These are phyloP conservation scores for Helotiales sp. DNA, from an alignment of 2,329 filamentous ascomycete species.

Conservation along the genomic window DNA sequence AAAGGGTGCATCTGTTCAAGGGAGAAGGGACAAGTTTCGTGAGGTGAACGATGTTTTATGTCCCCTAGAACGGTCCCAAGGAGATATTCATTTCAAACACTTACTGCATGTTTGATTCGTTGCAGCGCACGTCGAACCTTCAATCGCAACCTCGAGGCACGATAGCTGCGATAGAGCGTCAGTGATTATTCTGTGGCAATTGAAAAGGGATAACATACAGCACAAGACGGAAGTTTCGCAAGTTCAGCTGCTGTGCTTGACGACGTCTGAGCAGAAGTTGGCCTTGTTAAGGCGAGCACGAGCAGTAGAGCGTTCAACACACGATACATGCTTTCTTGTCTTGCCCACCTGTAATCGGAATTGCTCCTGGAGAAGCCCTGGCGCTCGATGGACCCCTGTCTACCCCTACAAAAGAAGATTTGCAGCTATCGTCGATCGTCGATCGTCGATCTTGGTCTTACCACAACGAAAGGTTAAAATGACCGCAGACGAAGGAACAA, in stretches of 20 bases:
- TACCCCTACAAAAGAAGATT: neutral
- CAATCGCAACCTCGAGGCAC: constrained; percentile 17
- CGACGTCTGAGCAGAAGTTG: neutral
- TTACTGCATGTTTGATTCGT: constrained; percentile 41
- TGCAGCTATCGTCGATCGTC: too few species aligned
- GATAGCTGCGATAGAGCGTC: constrained; percentile 7
- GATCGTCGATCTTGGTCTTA: too few species aligned
- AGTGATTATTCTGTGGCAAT: neutral
- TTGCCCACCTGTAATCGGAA: neutral
- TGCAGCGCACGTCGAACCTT: constrained; percentile 36
- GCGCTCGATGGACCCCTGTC: neutral
- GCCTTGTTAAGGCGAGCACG: neutral
- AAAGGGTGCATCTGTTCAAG: too few species aligned
- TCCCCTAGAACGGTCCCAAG: too few species aligned
- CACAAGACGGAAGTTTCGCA: constrained; percentile 1
- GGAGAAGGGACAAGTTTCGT: too few species aligned
- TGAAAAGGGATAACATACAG: neutral
- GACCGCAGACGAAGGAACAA: too few species aligned
- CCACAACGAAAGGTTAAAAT: too few species aligned
- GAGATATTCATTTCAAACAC: too few species aligned
- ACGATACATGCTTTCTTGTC: neutral
- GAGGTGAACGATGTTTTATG: too few species aligned
- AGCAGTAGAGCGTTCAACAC: neutral
- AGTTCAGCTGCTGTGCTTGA: neutral
- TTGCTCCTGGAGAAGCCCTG: neutral